Percentiles rank a stretch among this genome's conserved stretches.
Evolutionary conservation across 371 early-diverging fungal genomes (phyloP).

Genomic region (Mortierella sp.): DNA sequence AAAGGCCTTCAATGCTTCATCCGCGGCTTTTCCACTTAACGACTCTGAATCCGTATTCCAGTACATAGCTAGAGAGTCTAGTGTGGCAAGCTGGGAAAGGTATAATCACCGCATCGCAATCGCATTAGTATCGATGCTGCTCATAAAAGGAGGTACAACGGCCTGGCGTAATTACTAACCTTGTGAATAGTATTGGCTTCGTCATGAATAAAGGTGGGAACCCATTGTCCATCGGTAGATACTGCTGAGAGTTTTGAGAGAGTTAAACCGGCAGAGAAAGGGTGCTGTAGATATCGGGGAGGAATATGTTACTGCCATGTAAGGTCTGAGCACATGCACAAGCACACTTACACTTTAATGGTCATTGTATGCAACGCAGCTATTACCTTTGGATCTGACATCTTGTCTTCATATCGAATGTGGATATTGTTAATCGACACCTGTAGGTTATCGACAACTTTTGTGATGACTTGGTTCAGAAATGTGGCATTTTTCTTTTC

Average conservation of each 20-base stretch:
- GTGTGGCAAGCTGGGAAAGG: conserved; percentile 68
- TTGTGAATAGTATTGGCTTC: conserved; percentile 88
- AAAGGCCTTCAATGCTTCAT: conserved; percentile 69
- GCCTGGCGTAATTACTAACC: conserved; percentile 44
- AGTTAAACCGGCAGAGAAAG: conserved; percentile 94
- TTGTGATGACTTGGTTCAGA: conserved; percentile 86
- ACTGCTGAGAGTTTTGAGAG: conserved; percentile 92
- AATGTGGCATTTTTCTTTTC: conserved; percentile 84
- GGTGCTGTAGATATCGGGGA: conserved; percentile 58
- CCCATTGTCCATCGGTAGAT: conserved; percentile 94
- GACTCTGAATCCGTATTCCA: conserved; percentile 89
- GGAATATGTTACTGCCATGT: neutral
- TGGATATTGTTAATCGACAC: conserved; percentile 96
- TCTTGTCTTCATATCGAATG: conserved; percentile 92
- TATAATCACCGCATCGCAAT: neutral
- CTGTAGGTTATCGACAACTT: conserved; percentile 96
- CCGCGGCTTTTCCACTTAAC: conserved; percentile 64
- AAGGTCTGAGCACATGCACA: neutral
- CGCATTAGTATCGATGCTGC: neutral
- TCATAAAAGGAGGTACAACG: neutral
- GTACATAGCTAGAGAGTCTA: conserved; percentile 89
- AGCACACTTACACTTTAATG: neutral
- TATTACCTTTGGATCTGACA: conserved; percentile 72
- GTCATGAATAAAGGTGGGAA: conserved; percentile 82
- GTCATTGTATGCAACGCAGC: neutral